Percentiles rank a stretch among this genome's conserved stretches.
Evolutionary conservation across 1,139 yeast species (phyloP).

Genomic region (Hemisphaericaspora subhashii): DNA sequence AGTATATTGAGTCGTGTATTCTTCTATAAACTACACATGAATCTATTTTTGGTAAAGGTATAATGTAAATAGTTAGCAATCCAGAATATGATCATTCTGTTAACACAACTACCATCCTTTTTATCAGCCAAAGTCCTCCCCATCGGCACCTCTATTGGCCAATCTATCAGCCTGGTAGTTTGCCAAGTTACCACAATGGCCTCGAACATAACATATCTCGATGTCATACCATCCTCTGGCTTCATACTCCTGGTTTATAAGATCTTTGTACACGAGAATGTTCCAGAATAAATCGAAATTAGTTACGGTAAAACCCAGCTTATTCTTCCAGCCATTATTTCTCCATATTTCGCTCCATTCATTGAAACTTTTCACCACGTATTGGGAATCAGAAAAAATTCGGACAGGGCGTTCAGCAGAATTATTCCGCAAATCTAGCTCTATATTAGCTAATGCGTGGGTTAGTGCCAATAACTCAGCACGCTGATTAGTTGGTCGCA

Average conservation of each 20-base stretch:
- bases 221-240: slow-evolving; percentile 32
- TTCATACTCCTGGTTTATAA: slow-evolving; percentile 28
- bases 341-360: slow-evolving; percentile 57
- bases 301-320: slow-evolving; percentile 44
- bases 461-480: slow-evolving; percentile 74
- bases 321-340: slow-evolving; percentile 50
- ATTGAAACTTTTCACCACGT: slow-evolving; percentile 48
- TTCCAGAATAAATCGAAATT: slow-evolving; percentile 53
- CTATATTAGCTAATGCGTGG: slow-evolving; percentile 50
- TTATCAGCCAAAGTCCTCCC: no score
- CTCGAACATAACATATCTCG: slow-evolving; percentile 59
- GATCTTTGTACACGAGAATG: slow-evolving; percentile 21
- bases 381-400: slow-evolving; percentile 59
- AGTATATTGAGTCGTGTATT: no score
- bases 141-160: no score
- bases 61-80: no score
- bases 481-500: slow-evolving; percentile 68
- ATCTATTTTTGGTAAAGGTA: no score
- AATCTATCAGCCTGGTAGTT: no score
- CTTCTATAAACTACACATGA: no score
- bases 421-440: slow-evolving; percentile 17
- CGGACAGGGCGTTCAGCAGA: slow-evolving; percentile 19
- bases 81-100: no score
- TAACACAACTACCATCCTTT: no score
- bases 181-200: slow-evolving; percentile 69